Base-by-base conservation (phyloP, 805 yeast species). In the Saccharomycopsis fibuligera region DNA sequence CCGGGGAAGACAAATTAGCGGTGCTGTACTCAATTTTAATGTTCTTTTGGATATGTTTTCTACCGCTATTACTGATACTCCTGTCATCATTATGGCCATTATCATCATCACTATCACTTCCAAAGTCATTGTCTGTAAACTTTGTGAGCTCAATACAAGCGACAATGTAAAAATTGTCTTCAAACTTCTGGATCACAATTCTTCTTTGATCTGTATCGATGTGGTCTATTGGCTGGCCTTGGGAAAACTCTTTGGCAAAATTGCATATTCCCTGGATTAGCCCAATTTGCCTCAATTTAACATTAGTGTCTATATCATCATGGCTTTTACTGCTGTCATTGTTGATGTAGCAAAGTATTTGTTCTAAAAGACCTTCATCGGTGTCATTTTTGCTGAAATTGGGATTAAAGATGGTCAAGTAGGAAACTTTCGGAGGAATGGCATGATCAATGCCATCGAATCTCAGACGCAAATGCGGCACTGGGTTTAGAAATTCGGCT, bases 131-230 rank as follows among this genome's bases (percentile, higher is more conserved):
- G 31, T 49, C 53, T 17, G 43, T 22, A 12, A 52, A 35, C 27
- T 46, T 45, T 17, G 55, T 49, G 3, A 52, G 33, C 31, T 52
- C 47, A 19, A 52, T 41, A 25, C 47, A 35, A 4, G 47, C 50
- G 4, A 44, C 55, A 19, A 52, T 27, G 27, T 37, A 52, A 27
- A 33, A 49, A 23, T 30, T 27, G 16, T 22, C 33, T 40, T 52
- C 54, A n/a, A 49, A 44, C 4, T 42, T 41, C 22, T 36, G 38
- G 5, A 52, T 44, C 14, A 52, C 19, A 17, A 45, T 49, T 35
- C 53, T 40, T 10, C 51, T 49, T 23, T 52, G 35, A 17, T 52
- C 53, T 5, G 55, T 52, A 38, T 52, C 53, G 19, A 52, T 42
- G 23, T 33, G 35, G 8, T 41, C 16, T 4, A 49, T 19, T 10